Evolutionary conservation across 176 grass and related monocot genomes (phyloP), one percentile per base, ranked within the genome.

Genomic region (Rhynchospora pubera): DNA sequence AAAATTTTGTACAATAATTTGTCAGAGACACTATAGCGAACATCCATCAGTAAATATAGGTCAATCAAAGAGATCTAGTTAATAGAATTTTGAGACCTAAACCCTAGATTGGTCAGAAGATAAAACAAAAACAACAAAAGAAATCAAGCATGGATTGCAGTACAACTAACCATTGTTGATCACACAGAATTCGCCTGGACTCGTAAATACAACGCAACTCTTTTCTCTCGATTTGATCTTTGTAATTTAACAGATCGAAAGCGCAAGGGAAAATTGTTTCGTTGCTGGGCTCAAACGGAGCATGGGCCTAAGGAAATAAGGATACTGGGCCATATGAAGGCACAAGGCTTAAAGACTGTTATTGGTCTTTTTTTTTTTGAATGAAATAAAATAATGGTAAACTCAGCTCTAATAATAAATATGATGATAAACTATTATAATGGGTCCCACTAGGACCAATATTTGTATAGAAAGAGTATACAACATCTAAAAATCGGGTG

Each of bases 171-270:
- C 76, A 79, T 79, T 34, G 11, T 57, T 79, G 76, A 9, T 7
- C 12, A 78, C 11, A 13, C 22, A n/a, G n/a, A n/a, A 57, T 78
- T 57, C 15, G 13, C 0, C 26, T 32, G 4, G 46, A 50, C 21
- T 55, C 76, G 53, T 58, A 13, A 22, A 79, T 79, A n/a, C 50
- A 79, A 79, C 76, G 52, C 76, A 79, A 57, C 72, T 79, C 55
- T 18, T 79, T 57, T 39, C 34, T 3, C 14, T 55, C 24, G 12
- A 22, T 79, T 32, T 57, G 32, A 18, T 30, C 22, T 79, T 23
- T 28, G n/a, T 77, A 26, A 24, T 14, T 6, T 77, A 43, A 46
- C 45, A 74, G 1, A 16, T 2, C 22, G 2, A 18, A 46, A 21
- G 12, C 3, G 18, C 2, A 39, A 0, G 34, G 34, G 34, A 2